Evolutionary conservation across 116 monocot species (phyloP), one percentile per base, ranked within the genome.

Genomic region (Phalaenopsis hybrid): DNA sequence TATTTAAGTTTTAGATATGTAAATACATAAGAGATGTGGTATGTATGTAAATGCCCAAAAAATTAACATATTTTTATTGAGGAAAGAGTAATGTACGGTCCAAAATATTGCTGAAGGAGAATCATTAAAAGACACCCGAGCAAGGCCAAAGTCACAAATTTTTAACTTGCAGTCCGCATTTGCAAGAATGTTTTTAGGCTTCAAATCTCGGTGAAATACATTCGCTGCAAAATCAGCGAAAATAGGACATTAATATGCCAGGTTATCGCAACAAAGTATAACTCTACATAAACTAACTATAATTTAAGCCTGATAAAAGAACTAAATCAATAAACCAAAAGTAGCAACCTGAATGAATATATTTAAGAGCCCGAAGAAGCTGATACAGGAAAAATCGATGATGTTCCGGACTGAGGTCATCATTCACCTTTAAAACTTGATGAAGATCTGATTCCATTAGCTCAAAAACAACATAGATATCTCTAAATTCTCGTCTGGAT

Each of bases 171-270:
- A 81, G 57, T 85, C 81, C 8, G 85, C 81, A 85, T 85, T 85
- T 13, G 85, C 79, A 61, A 86, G 79, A 61, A 86, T 86, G n/a
- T 86, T 86, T 20, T 86, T 85, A 15, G 82, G 86, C 65, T 86
- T 86, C 81, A 86, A 82, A 86, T 86, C 86, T 4, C 86, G 79
- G 79, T 86, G 82, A 82, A 74, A 86, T 33, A 86, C 82, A 82
- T 82, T 82, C 7, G 86, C 86, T 80, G 68, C 4, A 75, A 37
- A 78, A 55, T 1, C 33, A 83, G 72, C 12, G 79, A 72, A 0
- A 25, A 17, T 17, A 49, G 31, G 46, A 67, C 77, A 69, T 51
- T 8, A 55, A 28, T 77, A 61, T 17, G 17, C 33, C 16, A 23
- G n/a, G 9, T 41, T 75, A 5, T 34, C 76, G 43, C 34, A 82